Percentiles rank a stretch among this genome's conserved stretches.
Evolutionary conservation across 371 early-diverging fungal genomes (phyloP).

Genomic region (Mortierella sp.): DNA sequence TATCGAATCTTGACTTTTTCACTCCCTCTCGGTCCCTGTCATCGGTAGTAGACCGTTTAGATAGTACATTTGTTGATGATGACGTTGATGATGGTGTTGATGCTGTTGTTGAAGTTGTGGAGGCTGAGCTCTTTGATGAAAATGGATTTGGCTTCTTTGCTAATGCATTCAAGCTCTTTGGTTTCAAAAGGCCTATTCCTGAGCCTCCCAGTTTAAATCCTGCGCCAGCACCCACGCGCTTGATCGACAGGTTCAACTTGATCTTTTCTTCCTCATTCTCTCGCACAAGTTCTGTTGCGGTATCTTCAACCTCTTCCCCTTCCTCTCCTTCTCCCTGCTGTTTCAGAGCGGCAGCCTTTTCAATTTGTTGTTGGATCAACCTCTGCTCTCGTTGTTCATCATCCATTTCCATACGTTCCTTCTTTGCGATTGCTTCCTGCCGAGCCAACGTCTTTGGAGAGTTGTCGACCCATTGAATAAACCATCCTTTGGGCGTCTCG

Average conservation of each 20-base stretch:
- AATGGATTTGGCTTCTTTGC: constrained; percentile 57
- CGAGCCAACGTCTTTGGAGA: constrained; percentile 87
- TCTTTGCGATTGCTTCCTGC: constrained; percentile 87
- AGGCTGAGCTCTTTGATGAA: constrained; percentile 47
- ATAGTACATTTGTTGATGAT: constrained; percentile 3
- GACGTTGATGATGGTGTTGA: constrained; percentile 1
- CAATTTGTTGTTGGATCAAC: constrained; percentile 86
- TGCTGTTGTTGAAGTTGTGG: constrained; percentile 12
- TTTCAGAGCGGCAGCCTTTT: constrained; percentile 73
- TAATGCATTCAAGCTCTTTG: constrained; percentile 53
- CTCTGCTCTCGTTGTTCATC: constrained; percentile 89
- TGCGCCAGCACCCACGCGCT: constrained; percentile 26
- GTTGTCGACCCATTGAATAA: constrained; percentile 93
- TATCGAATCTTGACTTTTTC: constrained; percentile 49
- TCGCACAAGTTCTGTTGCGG: constrained; percentile 16
- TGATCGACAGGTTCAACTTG: constrained; percentile 66
- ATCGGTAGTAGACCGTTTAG: constrained; percentile 62
- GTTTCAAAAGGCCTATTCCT: constrained; percentile 34
- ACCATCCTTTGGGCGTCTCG: constrained; percentile 92
- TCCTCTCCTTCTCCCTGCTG: constrained; percentile 57
- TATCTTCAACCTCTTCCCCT: neutral
- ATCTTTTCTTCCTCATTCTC: constrained; percentile 66
- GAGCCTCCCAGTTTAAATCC: constrained; percentile 42
- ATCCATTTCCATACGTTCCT: constrained; percentile 82
- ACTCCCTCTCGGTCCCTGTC: constrained; percentile 63